Evolutionary conservation across 148 eudicot species (phyloP).

Genomic region (Vaccinium darrowii): DNA sequence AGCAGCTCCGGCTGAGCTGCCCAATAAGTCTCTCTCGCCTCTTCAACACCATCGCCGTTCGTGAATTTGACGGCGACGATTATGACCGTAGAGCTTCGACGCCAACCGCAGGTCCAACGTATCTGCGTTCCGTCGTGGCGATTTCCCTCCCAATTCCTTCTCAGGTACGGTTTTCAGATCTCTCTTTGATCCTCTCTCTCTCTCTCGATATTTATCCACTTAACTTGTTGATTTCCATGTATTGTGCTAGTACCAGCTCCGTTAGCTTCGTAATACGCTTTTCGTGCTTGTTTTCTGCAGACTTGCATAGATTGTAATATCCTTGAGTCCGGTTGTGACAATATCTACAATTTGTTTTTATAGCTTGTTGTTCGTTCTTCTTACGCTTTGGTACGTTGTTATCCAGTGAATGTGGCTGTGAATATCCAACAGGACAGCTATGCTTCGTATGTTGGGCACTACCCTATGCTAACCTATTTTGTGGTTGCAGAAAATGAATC

Average conservation of each 20-base stretch:
- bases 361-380: no score
- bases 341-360: no score
- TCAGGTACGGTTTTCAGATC: constrained; percentile 33
- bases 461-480: constrained; percentile 86
- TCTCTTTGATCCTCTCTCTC: background rate
- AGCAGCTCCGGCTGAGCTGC: constrained; percentile 19
- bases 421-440: constrained; percentile 94
- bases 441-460: constrained; percentile 91
- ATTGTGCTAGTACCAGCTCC: no score
- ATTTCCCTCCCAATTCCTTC: constrained; percentile 26
- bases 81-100: constrained; percentile 20
- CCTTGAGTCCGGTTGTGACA: no score
- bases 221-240: background rate
- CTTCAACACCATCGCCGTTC: constrained; percentile 41
- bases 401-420: constrained; percentile 51
- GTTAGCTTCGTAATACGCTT: no score
- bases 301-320: no score
- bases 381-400: no score
- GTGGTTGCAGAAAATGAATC: constrained; percentile 95
- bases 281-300: background rate
- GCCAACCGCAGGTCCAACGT: constrained; percentile 24
- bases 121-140: constrained; percentile 27
- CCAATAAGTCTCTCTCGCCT: constrained; percentile 14
- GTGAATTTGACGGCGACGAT: constrained; percentile 35
- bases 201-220: background rate